A percentile compares a stretch with the other conserved stretches of the same genome.
phyloP scores from a whole-genome alignment of 1,284 basidiomycete species.

The Pseudozyma sp. region DNA sequence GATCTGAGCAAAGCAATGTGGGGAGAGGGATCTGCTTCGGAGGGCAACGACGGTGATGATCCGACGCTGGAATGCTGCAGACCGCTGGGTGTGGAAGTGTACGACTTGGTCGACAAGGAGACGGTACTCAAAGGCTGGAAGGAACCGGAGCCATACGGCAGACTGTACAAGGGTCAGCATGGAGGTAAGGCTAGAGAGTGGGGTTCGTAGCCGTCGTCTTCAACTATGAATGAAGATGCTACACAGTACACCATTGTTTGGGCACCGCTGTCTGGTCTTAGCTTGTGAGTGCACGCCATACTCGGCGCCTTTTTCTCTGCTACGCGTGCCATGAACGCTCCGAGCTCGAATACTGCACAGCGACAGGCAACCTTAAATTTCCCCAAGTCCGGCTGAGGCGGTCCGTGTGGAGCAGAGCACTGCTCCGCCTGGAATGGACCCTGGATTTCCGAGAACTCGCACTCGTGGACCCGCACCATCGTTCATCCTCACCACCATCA shows the following conservation, averaged over 20 bases:
- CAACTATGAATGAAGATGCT: too few relatives aligned
- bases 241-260: too few relatives aligned
- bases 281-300: too few relatives aligned
- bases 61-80: constrained; percentile 36
- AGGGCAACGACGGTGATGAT: constrained; percentile 8
- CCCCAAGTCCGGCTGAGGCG: neutral
- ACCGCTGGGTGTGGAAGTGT: constrained; percentile 39
- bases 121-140: constrained; percentile 10
- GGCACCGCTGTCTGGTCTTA: too few relatives aligned
- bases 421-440: neutral
- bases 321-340: too few relatives aligned
- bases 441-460: constrained; percentile 2
- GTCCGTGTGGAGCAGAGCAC: constrained; percentile 2
- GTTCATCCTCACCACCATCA: constrained; percentile 1
- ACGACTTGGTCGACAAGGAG: constrained; percentile 13
- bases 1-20: constrained; percentile 39
- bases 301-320: too few relatives aligned
- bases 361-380: too few relatives aligned
- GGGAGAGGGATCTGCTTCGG: constrained; percentile 21
- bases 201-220: neutral
- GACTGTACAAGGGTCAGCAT: constrained; percentile 21
- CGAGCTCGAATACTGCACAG: too few relatives aligned
- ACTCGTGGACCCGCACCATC: neutral
- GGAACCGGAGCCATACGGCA: constrained; percentile 7
- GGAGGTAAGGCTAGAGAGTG: constrained; percentile 8